Evolutionary conservation across 2,329 filamentous ascomycete species (phyloP).

Genomic region (Cordyceps javanica): DNA sequence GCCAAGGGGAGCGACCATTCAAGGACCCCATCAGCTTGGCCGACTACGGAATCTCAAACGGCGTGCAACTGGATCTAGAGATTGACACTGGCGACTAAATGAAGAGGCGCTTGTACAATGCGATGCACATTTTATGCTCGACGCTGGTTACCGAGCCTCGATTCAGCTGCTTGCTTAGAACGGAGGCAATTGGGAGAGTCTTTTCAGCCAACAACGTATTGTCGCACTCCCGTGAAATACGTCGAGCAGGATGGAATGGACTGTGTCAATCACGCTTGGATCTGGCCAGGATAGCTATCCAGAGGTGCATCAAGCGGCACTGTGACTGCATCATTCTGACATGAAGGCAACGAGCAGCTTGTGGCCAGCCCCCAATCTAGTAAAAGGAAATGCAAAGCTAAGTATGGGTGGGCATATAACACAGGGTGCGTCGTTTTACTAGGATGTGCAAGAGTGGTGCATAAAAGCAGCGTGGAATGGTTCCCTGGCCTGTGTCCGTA

Average conservation of each 20-base stretch:
- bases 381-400: neutral
- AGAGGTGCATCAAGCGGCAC: neutral
- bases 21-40: slow-evolving; percentile 83
- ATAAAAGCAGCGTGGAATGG: neutral
- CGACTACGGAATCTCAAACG: slow-evolving; percentile 92
- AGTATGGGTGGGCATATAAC: neutral
- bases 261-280: neutral
- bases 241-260: neutral
- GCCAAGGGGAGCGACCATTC: slow-evolving; percentile 88
- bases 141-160: neutral
- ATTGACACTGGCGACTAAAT: slow-evolving; percentile 55
- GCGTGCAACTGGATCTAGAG: slow-evolving; percentile 63
- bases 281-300: too few species aligned
- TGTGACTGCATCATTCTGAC: neutral
- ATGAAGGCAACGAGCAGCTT: neutral
- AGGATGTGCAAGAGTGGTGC: neutral
- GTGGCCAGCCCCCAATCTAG: neutral
- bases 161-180: neutral
- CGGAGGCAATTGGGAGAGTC: neutral
- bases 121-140: neutral
- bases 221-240: neutral
- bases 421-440: neutral
- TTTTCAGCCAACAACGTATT: neutral
- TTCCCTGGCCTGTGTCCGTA: too few species aligned
- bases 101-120: neutral